Evolutionary conservation across 176 grass and related monocot genomes (phyloP), one percentile per base, ranked within the genome.

Genomic region (Eragrostis nindensis): DNA sequence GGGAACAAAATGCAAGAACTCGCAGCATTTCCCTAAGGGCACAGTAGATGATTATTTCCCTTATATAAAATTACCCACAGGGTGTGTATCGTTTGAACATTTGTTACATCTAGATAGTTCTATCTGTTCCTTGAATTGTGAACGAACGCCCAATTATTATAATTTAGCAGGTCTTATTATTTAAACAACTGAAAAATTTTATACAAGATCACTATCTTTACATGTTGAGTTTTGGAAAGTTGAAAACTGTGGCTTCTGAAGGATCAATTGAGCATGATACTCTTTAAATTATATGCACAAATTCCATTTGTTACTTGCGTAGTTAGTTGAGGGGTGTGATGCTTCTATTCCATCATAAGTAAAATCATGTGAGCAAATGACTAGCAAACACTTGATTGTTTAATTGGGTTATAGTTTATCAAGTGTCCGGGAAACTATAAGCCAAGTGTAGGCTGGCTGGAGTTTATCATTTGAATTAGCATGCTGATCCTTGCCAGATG

Each of bases 71-170:
- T 66, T 68, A 10, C 8, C 27, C 10, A 1, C 49, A 6, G 12
- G 15, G n/a, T 44, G 3, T 65, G 13, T 25, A 68, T 40, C 27
- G 0, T 24, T 52, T 30, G n/a, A 8, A 60, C 42, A 48, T 68
- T 48, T 14, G 5, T 17, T 7, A 54, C 42, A 16, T 5, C 5
- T 9, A 9, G 11, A 10, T 56, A 46, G 18, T 55, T 64, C 50
- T 81, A 41, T 46, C 5, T 44, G 70, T 60, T 49, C 26, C 27
- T 27, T 62, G 12, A 62, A 61, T 71, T 81, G 25, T 81, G 42
- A 18, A 81, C 44, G 66, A 47, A n/a, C 13, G 6, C 7, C 13
- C 8, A 29, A 16, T 75, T 42, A 66, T 41, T 10, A 41, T 21
- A n/a, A 60, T 43, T 4, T 61, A 42, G 6, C 14, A n/a, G 4